phyloP scores from a whole-genome alignment of 306 rosid genomes.

The Prunus mira region DNA sequence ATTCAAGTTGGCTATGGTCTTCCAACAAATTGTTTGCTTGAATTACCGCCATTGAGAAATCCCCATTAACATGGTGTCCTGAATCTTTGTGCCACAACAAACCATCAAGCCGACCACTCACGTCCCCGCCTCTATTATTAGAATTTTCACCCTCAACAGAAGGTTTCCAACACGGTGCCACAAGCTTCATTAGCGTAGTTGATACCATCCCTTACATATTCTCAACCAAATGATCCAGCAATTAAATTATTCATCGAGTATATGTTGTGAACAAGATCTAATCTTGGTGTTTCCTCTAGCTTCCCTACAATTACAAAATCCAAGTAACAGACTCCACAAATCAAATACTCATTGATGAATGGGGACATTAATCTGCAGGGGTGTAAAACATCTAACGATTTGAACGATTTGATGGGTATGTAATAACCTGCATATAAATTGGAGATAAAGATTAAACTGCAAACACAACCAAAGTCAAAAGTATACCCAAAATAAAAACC shows the following conservation, averaged over 20 bases:
- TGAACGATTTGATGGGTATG: constrained; percentile 32
- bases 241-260: constrained; percentile 41
- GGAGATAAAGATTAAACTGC: constrained; percentile 21
- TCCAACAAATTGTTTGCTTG: constrained; percentile 92
- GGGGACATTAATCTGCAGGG: constrained; percentile 50
- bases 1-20: constrained; percentile 94
- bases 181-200: constrained; percentile 59
- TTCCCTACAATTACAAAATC: constrained; percentile 41
- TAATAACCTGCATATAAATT: constrained; percentile 52
- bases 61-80: constrained; percentile 72
- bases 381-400: constrained; percentile 43
- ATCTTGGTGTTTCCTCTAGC: constrained; percentile 33
- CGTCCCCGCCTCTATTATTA: constrained; percentile 44
- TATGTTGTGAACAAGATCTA: constrained; percentile 33
- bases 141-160: constrained; percentile 53
- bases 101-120: constrained; percentile 65
- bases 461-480: constrained; percentile 6
- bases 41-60: constrained; percentile 94
- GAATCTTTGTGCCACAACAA: constrained; percentile 81
- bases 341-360: constrained; percentile 54
- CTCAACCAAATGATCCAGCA: constrained; percentile 67
- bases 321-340: constrained; percentile 47
- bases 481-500: not conserved
- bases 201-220: constrained; percentile 88
- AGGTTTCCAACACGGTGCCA: constrained; percentile 78